Evolutionary conservation across 2,329 filamentous ascomycete species (phyloP).

Genomic region (Scytalidium sp.): DNA sequence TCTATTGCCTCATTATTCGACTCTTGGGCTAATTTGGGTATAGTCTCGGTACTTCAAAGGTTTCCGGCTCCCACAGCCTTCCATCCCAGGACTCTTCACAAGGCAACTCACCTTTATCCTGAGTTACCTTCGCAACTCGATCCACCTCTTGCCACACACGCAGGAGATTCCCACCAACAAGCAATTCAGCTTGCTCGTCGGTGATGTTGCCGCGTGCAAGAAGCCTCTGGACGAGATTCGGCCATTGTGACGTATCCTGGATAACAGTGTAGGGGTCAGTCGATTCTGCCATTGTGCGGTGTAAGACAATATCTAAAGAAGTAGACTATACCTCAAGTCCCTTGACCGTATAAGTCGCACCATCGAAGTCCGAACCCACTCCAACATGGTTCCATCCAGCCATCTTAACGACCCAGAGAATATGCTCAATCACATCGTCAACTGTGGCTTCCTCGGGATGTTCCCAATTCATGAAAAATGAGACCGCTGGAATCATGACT

Average conservation of each 20-base stretch:
- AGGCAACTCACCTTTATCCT: background rate
- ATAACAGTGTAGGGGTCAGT: too few species aligned
- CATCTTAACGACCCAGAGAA: conserved; percentile 57
- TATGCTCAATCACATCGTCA: conserved; percentile 58
- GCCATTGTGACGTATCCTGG: conserved; percentile 63
- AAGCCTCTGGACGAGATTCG: conserved; percentile 54
- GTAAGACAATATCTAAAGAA: too few species aligned
- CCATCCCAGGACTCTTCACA: background rate
- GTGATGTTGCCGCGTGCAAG: conserved; percentile 53
- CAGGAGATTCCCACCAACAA: conserved; percentile 58
- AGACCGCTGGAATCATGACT: conserved; percentile 45
- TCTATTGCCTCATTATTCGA: too few species aligned
- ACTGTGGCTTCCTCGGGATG: conserved; percentile 53
- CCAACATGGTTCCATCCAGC: conserved; percentile 66
- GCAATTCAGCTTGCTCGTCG: conserved; percentile 51
- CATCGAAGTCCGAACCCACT: conserved; percentile 65
- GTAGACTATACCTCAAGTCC: conserved; percentile 37
- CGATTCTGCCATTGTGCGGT: too few species aligned
- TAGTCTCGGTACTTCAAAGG: too few species aligned
- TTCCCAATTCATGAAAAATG: conserved; percentile 23
- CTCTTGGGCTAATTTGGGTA: too few species aligned
- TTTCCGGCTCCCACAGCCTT: too few species aligned
- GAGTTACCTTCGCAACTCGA: background rate
- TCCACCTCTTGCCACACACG: conserved; percentile 60
- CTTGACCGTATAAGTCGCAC: conserved; percentile 44